Percentiles rank a stretch among this genome's conserved stretches.
These are phyloP conservation scores for Volvox africanus DNA, from an alignment of 139 green algal species.

Conservation along the genomic window DNA sequence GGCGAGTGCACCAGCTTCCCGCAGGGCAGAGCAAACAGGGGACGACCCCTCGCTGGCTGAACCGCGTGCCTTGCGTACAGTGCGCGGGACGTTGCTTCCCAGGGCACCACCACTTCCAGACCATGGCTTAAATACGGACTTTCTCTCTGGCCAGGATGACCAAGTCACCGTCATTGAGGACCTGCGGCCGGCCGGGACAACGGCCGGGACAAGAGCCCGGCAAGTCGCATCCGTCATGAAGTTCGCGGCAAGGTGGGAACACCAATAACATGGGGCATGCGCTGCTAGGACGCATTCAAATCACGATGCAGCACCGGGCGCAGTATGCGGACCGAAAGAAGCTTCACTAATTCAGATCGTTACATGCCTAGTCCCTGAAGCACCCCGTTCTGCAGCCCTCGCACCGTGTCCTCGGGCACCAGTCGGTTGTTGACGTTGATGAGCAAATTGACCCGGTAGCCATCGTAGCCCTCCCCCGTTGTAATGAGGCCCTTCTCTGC, in stretches of 20 bases:
- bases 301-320: too few relatives aligned
- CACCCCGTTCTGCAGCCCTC: neutral
- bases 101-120: too few relatives aligned
- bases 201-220: neutral
- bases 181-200: neutral
- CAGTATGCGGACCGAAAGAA: neutral
- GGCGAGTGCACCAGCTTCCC: too few relatives aligned
- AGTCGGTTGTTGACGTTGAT: slow-evolving; percentile 94
- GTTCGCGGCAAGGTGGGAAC: neutral
- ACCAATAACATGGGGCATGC: neutral
- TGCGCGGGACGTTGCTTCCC: too few relatives aligned
- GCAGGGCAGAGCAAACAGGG: too few relatives aligned
- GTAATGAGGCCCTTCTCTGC: slow-evolving; percentile 37
- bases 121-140: slow-evolving; percentile 69
- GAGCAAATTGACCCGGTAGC: slow-evolving; percentile 52
- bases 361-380: neutral
- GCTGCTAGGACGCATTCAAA: neutral
- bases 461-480: slow-evolving; percentile 14
- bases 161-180: slow-evolving; percentile 86
- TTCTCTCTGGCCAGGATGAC: slow-evolving; percentile 80
- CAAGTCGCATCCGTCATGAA: neutral
- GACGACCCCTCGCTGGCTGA: too few relatives aligned
- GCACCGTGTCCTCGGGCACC: slow-evolving; percentile 75
- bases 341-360: neutral
- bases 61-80: too few relatives aligned